Base-by-base conservation (phyloP, 1,284 basidiomycete species). In the Moesziomyces sp. region DNA sequence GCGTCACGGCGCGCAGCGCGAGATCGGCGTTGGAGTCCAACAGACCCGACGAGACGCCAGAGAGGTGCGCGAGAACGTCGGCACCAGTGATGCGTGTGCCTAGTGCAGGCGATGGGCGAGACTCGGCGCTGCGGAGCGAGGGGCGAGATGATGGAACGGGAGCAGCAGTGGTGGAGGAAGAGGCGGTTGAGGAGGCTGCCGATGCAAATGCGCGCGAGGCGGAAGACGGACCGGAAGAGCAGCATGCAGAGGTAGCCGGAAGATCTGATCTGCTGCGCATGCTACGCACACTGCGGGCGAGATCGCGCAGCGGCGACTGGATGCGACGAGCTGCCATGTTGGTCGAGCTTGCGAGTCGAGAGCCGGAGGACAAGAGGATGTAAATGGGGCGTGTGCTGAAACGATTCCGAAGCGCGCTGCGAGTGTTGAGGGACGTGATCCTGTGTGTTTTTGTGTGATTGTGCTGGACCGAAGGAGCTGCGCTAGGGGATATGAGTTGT, bases 1-100 rank as follows among this genome's bases (percentile, higher is more conserved):
- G 80, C 13, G 82, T 83, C 11, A 82, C 61, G 5, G 77, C 74
- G 28, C 76, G 66, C 14, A 65, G 58, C 16, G 76, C 76, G 11
- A 83, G 58, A 16, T 59, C 65, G 24, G 65, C 67, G 26, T 79
- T 71, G 16, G 49, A 44, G 18, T 71, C 78, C n/a, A 79, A 46
- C 8, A 79, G 63, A 47, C 70, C 59, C 33, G 60, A 55, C 13
- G 58, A 58, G 38, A 67, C 50, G 14, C 52, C 48, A 16, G 73
- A 60, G 52, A 70, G 50, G 44, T 72, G 68, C 14, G 70, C 46
- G 23, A 79, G 59, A 9, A 79, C 75, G 4, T 35, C n/a, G 11
- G 70, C 49, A 28, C 67, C 63, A 0, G 72, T 63, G 23, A 70
- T 42, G 14, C 57, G 46, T 38, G 46, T 51, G 21, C 72, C 72